Base-by-base conservation (phyloP, 2,329 filamentous ascomycete species). In the Massarina eburnea region DNA sequence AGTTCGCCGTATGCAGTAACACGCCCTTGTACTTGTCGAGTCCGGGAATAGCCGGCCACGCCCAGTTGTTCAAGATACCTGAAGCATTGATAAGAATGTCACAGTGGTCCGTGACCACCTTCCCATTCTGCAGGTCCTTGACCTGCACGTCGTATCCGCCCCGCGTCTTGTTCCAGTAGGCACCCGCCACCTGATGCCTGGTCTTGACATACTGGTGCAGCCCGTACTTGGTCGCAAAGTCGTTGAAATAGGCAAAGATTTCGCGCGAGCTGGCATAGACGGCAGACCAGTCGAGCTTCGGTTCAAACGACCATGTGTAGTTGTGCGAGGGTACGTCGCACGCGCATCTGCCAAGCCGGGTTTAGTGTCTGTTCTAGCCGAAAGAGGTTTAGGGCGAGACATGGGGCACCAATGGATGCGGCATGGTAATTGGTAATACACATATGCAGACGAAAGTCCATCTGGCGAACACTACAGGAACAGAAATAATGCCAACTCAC, bases 1-100 rank as follows among this genome's bases (percentile, higher is more conserved):
- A 85, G 29, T 73, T 70, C 1, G 81, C 76, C 0, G 78, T 78
- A 57, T 85, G 81, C 34, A 82, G 71, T 3, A 82, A 62, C 7
- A 66, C 58, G 8, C 81, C 81, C 41, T 73, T 63, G 65, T 82
- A 85, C n/a, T 65, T 67, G 2, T 73, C 53, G 0, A 78, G 49
- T 0, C 80, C 81, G 0, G 75, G 71, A 18, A 83, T 74, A 15
- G 74, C 71, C 1, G 81, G 80, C 72, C 75, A 78, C 41, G 71
- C 68, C 65, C 73, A 78, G 49, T 76, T 75, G 54, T 80, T 80
- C 27, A 81, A 62, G 17, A 79, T 72, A 10, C 79, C 78, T 5
- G 66, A 63, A 14, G 71, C 76, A 49, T 78, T 79, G 32, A 80
- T 57, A 6, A 81, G 62, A 17, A 77, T 67, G 43, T 80, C 72